A percentile compares a stretch with the other conserved stretches of the same genome.
These are phyloP conservation scores for Populus deltoides DNA, from an alignment of 345 rosid genomes.

Conservation along the genomic window DNA sequence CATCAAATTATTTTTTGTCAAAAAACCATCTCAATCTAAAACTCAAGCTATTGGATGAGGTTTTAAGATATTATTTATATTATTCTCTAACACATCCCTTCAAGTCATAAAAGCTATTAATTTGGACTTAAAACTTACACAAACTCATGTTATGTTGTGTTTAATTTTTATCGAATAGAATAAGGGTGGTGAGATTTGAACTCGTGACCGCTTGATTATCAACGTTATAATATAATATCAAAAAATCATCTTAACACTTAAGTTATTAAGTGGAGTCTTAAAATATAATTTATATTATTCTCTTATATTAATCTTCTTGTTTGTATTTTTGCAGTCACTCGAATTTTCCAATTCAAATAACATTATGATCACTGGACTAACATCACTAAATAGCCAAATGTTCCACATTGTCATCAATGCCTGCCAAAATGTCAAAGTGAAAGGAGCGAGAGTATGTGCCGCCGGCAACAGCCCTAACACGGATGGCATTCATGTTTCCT, in stretches of 20 bases:
- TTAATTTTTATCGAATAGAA: too few relatives aligned
- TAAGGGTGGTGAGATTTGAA: too few relatives aligned
- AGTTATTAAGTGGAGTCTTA: background rate
- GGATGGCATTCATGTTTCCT: conserved; percentile 10
- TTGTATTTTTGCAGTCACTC: conserved; percentile 4
- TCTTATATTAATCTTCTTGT: background rate
- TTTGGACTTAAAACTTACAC: too few relatives aligned
- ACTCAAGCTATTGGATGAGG: accelerated
- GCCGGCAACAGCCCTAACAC: conserved; percentile 14
- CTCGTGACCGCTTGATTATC: too few relatives aligned
- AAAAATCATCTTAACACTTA: too few relatives aligned
- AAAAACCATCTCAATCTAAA: too few relatives aligned
- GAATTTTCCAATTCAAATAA: background rate
- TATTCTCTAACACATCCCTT: accelerated
- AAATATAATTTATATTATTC: too few relatives aligned
- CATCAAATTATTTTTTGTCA: too few relatives aligned
- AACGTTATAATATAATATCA: too few relatives aligned
- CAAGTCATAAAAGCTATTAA: too few relatives aligned
- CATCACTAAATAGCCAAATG: conserved; percentile 10
- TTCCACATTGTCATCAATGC: conserved; percentile 8
- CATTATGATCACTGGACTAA: background rate
- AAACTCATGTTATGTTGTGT: too few relatives aligned
- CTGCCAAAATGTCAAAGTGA: background rate
- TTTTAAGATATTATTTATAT: too few relatives aligned
- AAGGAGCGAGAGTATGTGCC: background rate